These are phyloP conservation scores for Blakeslea trispora DNA, from an alignment of 371 early-diverging fungal genomes.

Conservation along the genomic window DNA sequence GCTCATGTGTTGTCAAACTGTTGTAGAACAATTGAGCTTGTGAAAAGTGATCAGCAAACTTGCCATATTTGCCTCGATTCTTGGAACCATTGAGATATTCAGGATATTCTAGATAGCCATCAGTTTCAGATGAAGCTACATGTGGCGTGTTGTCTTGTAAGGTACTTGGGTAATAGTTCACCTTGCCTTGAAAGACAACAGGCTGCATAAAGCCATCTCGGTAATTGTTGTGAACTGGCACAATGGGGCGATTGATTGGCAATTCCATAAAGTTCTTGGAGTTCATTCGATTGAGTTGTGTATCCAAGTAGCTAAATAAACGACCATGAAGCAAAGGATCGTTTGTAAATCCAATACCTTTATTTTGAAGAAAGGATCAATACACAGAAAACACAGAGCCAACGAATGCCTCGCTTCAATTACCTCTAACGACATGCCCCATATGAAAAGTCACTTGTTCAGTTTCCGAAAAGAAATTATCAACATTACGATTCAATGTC, in stretches of 20 bases:
- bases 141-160: conserved; percentile 36
- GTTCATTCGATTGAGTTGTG: conserved; percentile 55
- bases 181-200: conserved; percentile 29
- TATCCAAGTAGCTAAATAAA: conserved; percentile 54
- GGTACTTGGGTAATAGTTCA: conserved; percentile 36
- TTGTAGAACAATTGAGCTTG: conserved; percentile 52
- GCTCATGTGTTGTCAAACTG: conserved; percentile 40
- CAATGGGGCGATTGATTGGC: conserved; percentile 53
- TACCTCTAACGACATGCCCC: conserved; percentile 50
- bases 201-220: conserved; percentile 52
- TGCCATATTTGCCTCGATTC: conserved; percentile 27
- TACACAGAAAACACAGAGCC: too few species aligned
- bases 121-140: conserved; percentile 21
- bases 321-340: conserved; percentile 60
- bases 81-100: conserved; percentile 28
- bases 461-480: conserved; percentile 59
- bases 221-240: conserved; percentile 49
- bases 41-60: conserved; percentile 44
- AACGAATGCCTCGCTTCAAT: too few species aligned
- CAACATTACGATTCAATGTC: conserved; percentile 52
- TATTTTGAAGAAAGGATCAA: too few species aligned
- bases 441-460: conserved; percentile 54
- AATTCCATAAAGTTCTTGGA: conserved; percentile 51
- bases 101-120: conserved; percentile 43
- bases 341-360: conserved; percentile 45